These are phyloP conservation scores for Aspergillus neoniger DNA, from an alignment of 2,329 filamentous ascomycete species.

Conservation along the genomic window DNA sequence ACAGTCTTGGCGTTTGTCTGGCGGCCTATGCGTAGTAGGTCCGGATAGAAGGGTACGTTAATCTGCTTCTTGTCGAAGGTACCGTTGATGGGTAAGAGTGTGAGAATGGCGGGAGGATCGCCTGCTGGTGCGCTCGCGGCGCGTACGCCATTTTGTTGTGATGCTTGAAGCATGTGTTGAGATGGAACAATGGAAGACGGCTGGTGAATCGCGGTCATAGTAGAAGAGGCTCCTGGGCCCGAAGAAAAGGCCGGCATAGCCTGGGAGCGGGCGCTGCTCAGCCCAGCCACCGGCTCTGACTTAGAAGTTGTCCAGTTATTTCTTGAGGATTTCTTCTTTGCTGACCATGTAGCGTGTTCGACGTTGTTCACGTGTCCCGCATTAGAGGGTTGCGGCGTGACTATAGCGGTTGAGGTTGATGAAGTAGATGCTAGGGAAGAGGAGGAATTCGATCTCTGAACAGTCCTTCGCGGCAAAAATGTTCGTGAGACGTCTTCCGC, in stretches of 20 bases:
- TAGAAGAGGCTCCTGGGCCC: constrained; percentile 60
- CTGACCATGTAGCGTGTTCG: constrained; percentile 43
- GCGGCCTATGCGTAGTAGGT: constrained; percentile 88
- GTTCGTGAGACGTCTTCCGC: constrained; percentile 82
- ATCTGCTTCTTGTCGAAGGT: constrained; percentile 98
- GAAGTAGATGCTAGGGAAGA: constrained; percentile 70
- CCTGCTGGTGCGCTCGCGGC: constrained; percentile 46
- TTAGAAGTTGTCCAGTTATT: constrained; percentile 68
- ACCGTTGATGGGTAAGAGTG: constrained; percentile 86
- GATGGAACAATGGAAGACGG: constrained; percentile 65
- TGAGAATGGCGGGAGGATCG: constrained; percentile 74
- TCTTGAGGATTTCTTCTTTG: constrained; percentile 50
- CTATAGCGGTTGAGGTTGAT: constrained; percentile 55
- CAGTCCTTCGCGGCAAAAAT: constrained; percentile 84
- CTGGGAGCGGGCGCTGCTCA: constrained; percentile 64
- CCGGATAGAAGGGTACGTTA: constrained; percentile 86
- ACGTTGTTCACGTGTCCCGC: constrained; percentile 38
- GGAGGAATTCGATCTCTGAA: constrained; percentile 86
- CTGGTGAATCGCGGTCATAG: constrained; percentile 65
- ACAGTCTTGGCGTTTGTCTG: constrained; percentile 97
- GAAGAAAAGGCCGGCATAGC: constrained; percentile 60
- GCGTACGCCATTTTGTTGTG: constrained; percentile 60
- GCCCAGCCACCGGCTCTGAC: constrained; percentile 64
- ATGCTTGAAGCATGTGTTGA: constrained; percentile 67
- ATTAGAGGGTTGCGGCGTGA: constrained; percentile 38